phyloP scores from a whole-genome alignment of 306 rosid species.

The Quercus rubra region DNA sequence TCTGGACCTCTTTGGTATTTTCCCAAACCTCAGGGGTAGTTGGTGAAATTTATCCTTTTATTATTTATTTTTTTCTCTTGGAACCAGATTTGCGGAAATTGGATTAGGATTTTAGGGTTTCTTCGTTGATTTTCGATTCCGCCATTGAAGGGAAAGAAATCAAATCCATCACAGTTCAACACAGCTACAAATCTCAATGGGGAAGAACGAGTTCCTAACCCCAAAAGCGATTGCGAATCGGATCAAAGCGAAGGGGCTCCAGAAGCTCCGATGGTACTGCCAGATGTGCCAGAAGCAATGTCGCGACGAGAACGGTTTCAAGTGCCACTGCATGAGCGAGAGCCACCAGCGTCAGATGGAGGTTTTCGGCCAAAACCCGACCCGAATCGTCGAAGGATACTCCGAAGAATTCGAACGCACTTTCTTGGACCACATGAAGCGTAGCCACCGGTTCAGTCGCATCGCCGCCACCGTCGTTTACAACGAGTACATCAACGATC shows the following conservation, averaged over 20 bases:
- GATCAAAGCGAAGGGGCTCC: conserved; percentile 88
- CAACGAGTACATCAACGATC: conserved; percentile 79
- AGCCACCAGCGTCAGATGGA: conserved; percentile 96
- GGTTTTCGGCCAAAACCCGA: conserved; percentile 73
- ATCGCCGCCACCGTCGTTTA: conserved; percentile 90
- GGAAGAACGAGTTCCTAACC: conserved; percentile 82
- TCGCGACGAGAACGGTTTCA: conserved; percentile 90
- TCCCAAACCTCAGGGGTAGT: too few relatives aligned
- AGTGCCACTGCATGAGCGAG: conserved; percentile 94
- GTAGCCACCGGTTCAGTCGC: conserved; percentile 86
- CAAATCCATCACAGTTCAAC: not conserved
- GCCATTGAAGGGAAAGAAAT: not conserved
- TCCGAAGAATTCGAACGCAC: conserved; percentile 70
- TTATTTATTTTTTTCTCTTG: too few relatives aligned
- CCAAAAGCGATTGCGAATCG: conserved; percentile 91
- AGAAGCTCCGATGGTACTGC: conserved; percentile 96
- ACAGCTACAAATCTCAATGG: conserved; percentile 37
- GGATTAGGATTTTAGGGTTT: too few relatives aligned
- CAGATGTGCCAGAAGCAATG: conserved; percentile 99
- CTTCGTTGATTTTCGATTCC: too few relatives aligned
- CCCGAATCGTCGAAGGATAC: conserved; percentile 72
- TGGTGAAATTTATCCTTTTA: too few relatives aligned
- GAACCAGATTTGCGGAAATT: too few relatives aligned
- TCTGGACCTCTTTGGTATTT: too few relatives aligned
- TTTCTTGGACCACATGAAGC: conserved; percentile 85